phyloP scores from a whole-genome alignment of 2,329 filamentous ascomycete genomes.

The Phyllosticta citribraziliensis region DNA sequence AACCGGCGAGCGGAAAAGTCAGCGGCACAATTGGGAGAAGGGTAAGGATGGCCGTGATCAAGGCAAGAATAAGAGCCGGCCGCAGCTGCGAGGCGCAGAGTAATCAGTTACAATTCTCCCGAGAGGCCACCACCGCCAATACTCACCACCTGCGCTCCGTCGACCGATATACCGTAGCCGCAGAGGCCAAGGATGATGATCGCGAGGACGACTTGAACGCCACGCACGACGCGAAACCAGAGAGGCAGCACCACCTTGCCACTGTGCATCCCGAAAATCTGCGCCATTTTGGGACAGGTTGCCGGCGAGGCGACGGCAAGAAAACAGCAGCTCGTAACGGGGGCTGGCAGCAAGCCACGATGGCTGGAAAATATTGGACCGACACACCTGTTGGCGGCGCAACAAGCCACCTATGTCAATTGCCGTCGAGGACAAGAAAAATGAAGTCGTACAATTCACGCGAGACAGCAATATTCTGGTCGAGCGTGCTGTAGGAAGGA shows the following conservation, averaged over 20 bases:
- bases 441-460: not conserved
- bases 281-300: not conserved
- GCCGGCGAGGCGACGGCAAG: not conserved
- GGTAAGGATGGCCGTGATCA: conserved; percentile 15
- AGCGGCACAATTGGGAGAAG: conserved; percentile 15
- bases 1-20: not conserved
- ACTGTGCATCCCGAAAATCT: not conserved
- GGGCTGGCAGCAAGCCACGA: not conserved
- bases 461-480: not conserved
- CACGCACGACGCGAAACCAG: conserved; percentile 19
- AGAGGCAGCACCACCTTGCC: conserved; percentile 13
- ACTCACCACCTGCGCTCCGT: conserved; percentile 1
- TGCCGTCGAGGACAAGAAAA: not conserved
- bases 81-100: conserved; percentile 11
- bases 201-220: conserved; percentile 20
- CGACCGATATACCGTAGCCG: conserved; percentile 17
- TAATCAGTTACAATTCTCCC: not conserved
- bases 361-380: not conserved
- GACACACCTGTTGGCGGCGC: not conserved
- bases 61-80: conserved; percentile 15
- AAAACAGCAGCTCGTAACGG: not conserved
- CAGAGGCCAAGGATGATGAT: conserved; percentile 19
- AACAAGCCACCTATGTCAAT: not conserved
- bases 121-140: conserved; percentile 3
- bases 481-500: not conserved